Base-by-base conservation (phyloP, 768 basidiomycete species). In the Tylopilus sp. region DNA sequence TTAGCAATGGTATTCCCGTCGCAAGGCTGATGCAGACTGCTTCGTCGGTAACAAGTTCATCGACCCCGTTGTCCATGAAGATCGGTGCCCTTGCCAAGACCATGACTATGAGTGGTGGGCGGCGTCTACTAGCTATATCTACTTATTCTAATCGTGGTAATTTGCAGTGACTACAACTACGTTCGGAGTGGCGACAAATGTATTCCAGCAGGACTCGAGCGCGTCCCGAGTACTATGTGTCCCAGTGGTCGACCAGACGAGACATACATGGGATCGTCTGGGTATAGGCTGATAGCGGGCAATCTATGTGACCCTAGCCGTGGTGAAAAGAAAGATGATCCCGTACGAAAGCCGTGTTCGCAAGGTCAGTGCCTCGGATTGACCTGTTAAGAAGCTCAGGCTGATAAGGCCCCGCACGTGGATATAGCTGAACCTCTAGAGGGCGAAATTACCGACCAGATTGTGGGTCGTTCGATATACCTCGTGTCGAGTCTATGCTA, bases 61-160 rank as follows among this genome's bases (percentile, higher is more conserved):
- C 29, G 95, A 97, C 63, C 94, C 95, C 0, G 82, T 87, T 11
- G 85, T 78, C 22, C 84, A 89, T 52, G 89, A 93, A 50, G 92
- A 95, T 41, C 72, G 78, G 47, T 99, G 97, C 67, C 65, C 79
- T 17, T 99, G 97, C 65, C 77, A 79, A 2, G 88, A 92, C 57
- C 84, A 84, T 13, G 97, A 99, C 67, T 99, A 84, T 61, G 97
- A 99, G 69, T 99, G 96, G 94, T 95, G 60, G 21, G 78, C 62
- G 58, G 74, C 55, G 58, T 60, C 19, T 9, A 42, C 50, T 50
- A 22, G 12, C 41, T 36, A 19, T 9, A 16, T 48, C 42, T 29
- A 9, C 42, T n/a, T 14, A 14, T 11, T 51, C 26, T 16, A 22
- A 36, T 19, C 7, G 37, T 33, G n/a, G 43, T 29, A 17, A 7